phyloP scores from a whole-genome alignment of 2,329 filamentous ascomycete genomes.

The Graphium sp. region DNA sequence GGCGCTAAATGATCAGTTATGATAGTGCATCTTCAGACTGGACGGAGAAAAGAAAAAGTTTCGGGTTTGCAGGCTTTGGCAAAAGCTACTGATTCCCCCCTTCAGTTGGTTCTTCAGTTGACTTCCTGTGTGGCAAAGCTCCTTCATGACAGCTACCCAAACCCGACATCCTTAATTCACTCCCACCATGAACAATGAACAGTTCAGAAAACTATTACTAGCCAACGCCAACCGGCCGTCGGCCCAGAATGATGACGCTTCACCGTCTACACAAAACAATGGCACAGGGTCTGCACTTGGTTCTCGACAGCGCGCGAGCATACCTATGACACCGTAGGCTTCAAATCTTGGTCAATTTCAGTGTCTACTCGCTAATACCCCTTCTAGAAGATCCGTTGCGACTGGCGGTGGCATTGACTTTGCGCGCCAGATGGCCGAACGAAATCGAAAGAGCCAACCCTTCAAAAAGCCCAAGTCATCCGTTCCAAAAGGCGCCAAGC shows the following conservation, averaged over 20 bases:
- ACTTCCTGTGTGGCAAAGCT: no score
- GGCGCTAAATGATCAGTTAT: no score
- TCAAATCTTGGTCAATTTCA: neutral
- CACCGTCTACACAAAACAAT: conserved; percentile 13
- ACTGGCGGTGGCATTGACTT: conserved; percentile 54
- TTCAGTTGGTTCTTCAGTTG: no score
- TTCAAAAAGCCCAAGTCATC: conserved; percentile 63
- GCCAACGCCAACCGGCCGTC: conserved; percentile 23
- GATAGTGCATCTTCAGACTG: no score
- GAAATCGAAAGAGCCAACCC: conserved; percentile 35
- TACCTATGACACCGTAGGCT: conserved; percentile 84
- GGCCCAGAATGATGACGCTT: conserved; percentile 25
- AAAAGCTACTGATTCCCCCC: no score
- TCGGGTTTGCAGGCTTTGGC: no score
- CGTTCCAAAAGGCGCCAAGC: conserved; percentile 66
- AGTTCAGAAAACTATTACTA: conserved; percentile 70
- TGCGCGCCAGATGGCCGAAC: conserved; percentile 67
- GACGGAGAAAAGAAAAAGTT: no score
- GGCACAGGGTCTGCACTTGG: conserved; percentile 39
- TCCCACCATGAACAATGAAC: conserved; percentile 93
- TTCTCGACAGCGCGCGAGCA: conserved; percentile 61
- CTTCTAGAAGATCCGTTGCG: neutral
- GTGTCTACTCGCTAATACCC: neutral
- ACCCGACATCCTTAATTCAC: no score
- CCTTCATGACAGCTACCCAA: no score